Evolutionary conservation across 345 rosid species (phyloP), one percentile per base, ranked within the genome.

Genomic region (Eucalyptus paniculata): DNA sequence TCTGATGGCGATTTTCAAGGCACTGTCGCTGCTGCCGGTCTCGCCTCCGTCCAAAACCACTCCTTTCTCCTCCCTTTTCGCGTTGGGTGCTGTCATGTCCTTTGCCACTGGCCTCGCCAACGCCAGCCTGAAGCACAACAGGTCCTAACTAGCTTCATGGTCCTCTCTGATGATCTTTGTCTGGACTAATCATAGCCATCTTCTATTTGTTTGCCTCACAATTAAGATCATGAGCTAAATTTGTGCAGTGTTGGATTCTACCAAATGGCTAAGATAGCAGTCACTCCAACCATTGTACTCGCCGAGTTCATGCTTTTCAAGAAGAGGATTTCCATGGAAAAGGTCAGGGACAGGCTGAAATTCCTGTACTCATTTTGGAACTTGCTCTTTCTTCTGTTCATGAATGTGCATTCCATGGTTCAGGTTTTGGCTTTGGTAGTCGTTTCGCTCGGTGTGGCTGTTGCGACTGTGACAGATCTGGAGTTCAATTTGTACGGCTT

Each of bases 191-290:
- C 85, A 21, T 37, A 40, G 85, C 16, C 47, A 77, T 40, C 47
- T 77, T 40, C 83, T 21, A 4, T 12, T 40, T 0, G 44, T 40
- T 77, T 12, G 85, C 47, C 85, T 40, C 17, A 1, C 83, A 77
- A 77, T 21, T 40, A 40, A 77, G 85, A 40, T 77, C 47, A 77
- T 26, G 14, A 47, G 54, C 47, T 13, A 7, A 50, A 21, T 53
- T 13, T 88, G 23, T 91, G 92, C 95, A 97, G 99, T 17, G 96
- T 98, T 86, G 99, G 99, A 89, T 96, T 98, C 93, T 98, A 98
- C 91, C 99, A 97, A 91, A 96, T 97, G 99, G 97, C 97, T 89
- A 97, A 98, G 93, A 97, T 98, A 77, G 99, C 99, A 6, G 99
- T 98, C 89, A 98, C 99, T 89, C 99, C 99, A 23, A 95, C 99